A percentile compares a stretch with the other conserved stretches of the same genome.
These are phyloP conservation scores for Kwoniella botswanensis DNA, from an alignment of 768 basidiomycete genomes.

Conservation along the genomic window DNA sequence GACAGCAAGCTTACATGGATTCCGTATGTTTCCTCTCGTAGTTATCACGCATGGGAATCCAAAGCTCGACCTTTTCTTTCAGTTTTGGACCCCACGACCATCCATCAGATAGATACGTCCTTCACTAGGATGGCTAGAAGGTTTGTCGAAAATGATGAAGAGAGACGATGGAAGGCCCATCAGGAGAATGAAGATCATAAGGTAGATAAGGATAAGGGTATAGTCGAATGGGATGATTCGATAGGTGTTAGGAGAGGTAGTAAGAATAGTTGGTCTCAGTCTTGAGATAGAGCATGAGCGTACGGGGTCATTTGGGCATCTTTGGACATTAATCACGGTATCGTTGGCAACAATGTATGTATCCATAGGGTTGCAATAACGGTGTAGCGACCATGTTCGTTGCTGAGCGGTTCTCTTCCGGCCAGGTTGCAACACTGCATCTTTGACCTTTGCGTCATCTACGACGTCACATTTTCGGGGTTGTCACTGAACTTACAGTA, in stretches of 20 bases:
- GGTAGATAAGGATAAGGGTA: conserved; percentile 20
- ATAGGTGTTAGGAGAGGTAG: neutral
- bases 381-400: too few relatives aligned
- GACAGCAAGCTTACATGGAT: conserved; percentile 1
- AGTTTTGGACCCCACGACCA: conserved; percentile 47
- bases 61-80: conserved; percentile 47
- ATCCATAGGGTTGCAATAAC: too few relatives aligned
- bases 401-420: too few relatives aligned
- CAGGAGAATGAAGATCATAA: conserved; percentile 6
- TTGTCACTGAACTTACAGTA: too few relatives aligned
- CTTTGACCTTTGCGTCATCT: too few relatives aligned
- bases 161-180: conserved; percentile 27
- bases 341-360: too few relatives aligned
- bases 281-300: neutral
- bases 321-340: neutral
- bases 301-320: neutral
- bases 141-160: conserved; percentile 40
- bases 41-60: conserved; percentile 58
- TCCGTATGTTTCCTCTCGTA: neutral
- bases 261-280: neutral
- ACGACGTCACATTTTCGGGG: too few relatives aligned
- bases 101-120: conserved; percentile 45
- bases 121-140: conserved; percentile 53
- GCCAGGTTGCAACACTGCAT: too few relatives aligned
- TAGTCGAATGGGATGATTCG: conserved; percentile 22